Evolutionary conservation across 257 asterid species (phyloP).

Genomic region (Buddleja alternifolia): DNA sequence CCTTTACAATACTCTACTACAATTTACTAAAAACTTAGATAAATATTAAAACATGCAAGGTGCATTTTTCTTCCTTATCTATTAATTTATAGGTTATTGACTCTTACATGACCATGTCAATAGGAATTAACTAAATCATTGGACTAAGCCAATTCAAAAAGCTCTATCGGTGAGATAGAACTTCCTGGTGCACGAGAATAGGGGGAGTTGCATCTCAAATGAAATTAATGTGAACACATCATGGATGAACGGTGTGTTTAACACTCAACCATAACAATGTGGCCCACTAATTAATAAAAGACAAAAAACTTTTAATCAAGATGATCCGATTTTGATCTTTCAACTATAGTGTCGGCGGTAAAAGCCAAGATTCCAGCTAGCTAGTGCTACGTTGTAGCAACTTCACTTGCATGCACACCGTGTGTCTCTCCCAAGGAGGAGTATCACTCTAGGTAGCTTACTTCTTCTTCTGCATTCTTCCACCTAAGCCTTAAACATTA

Average conservation of each 20-base stretch:
- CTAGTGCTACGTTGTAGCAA: slow-evolving; percentile 58
- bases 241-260: slow-evolving; percentile 4
- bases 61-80: not conserved
- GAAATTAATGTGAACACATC: slow-evolving; percentile 9
- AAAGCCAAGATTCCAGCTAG: slow-evolving; percentile 61
- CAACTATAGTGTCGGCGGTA: slow-evolving; percentile 50
- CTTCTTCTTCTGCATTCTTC: slow-evolving; percentile 36
- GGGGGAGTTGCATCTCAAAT: slow-evolving; percentile 8
- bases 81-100: not conserved
- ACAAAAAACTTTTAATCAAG: not conserved
- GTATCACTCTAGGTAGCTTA: slow-evolving; percentile 24
- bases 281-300: slow-evolving; percentile 20
- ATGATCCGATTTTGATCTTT: slow-evolving; percentile 35
- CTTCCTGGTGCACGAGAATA: not conserved
- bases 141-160: slow-evolving; percentile 7
- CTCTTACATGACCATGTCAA: not conserved
- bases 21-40: not conserved
- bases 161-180: not conserved
- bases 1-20: not conserved
- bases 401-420: slow-evolving; percentile 69
- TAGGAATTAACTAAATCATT: not conserved
- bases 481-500: slow-evolving; percentile 39
- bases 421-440: slow-evolving; percentile 43
- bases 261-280: slow-evolving; percentile 16
- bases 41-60: not conserved